These are phyloP conservation scores for Fragaria vesca DNA, from an alignment of 306 rosid genomes.

Conservation along the genomic window DNA sequence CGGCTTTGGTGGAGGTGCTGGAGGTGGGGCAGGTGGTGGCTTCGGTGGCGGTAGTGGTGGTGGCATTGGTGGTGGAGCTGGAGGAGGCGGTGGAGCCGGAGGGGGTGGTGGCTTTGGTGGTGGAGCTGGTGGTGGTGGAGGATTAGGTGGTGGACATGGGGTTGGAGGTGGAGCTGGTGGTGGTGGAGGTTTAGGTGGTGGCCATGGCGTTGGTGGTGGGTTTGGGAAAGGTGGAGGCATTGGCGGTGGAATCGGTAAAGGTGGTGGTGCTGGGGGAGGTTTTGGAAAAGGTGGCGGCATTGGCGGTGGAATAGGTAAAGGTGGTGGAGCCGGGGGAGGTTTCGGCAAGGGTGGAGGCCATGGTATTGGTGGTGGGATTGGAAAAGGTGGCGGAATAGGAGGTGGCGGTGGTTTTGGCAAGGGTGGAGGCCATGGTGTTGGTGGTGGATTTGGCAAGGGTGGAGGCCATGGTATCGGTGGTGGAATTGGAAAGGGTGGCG, in stretches of 20 bases:
- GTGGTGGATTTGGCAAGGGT: conserved; percentile 23
- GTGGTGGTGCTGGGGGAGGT: conserved; percentile 32
- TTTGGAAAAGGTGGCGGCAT: conserved; percentile 3
- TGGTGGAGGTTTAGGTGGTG: conserved; percentile 30
- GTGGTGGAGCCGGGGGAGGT: conserved; percentile 21
- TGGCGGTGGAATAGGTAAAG: conserved; percentile 34
- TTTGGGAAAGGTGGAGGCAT: conserved; percentile 34
- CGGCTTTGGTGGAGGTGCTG: conserved; percentile 33
- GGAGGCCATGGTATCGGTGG: conserved; percentile 27
- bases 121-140: conserved; percentile 36
- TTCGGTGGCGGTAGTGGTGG: conserved; percentile 24
- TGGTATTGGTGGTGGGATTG: conserved; percentile 36
- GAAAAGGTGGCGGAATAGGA: conserved; percentile 34
- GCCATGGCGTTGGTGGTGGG: conserved; percentile 23
- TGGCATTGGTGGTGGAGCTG: conserved; percentile 35
- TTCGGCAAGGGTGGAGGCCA: conserved; percentile 6
- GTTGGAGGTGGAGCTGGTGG: conserved; percentile 25
- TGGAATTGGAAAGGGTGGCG: conserved; percentile 17
- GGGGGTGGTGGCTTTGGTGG: conserved; percentile 28
- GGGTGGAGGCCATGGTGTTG: conserved; percentile 25
- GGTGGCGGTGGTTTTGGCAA: neutral
- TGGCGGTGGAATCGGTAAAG: conserved; percentile 34
- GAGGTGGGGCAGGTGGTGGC: conserved; percentile 15
- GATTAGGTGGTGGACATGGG: conserved; percentile 25
- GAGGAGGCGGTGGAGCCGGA: conserved; percentile 30